Evolutionary conservation across 1,284 basidiomycete genomes (phyloP), one percentile per base, ranked within the genome.

Genomic region (Cryptococcus sp.): DNA sequence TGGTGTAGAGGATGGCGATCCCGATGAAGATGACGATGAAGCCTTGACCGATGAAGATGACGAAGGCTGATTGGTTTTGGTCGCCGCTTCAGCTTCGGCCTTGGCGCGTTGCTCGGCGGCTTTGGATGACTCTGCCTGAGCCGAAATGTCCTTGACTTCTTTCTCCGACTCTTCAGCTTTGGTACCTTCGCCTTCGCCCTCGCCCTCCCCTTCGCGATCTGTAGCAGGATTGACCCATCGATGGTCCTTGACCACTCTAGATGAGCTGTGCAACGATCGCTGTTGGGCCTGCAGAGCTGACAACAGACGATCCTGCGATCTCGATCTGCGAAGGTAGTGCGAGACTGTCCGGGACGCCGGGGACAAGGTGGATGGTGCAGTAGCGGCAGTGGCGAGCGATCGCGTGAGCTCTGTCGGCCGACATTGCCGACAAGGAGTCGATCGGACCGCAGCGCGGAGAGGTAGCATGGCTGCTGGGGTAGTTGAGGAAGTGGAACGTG

Each of bases 171-270:
- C 30, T 35, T 35, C 30, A 35, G 30, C 13, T 10, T 35, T 35
- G 8, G 30, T 35, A 27, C 57, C 48, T 47, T 61, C 58, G 15
- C 23, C 54, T 41, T 58, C 51, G 23, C 23, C 43, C 22, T 55
- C 66, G 39, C 58, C 52, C n/a, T 63, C 55, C 1, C 57, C 55
- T 45, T 65, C 60, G 41, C 61, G 59, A 17, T 56, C 51, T 35
- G 30, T 35, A 25, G 72, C 63, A 17, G 67, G 60, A 57, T 77
- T 77, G 23, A 76, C 66, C 75, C 75, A 77, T 62, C 69, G 60
- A 58, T 75, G 76, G 42, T 76, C 73, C 60, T 74, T 75, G 39
- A 65, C 48, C 23, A 49, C 16, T 16, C 54, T 45, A 2, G 66
- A 41, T n/a, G 65, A 62, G 23, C 67, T 58, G 58, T 73, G 69